Evolutionary conservation across 1,284 basidiomycete species (phyloP).

Genomic region (Papiliotrema laurentii): DNA sequence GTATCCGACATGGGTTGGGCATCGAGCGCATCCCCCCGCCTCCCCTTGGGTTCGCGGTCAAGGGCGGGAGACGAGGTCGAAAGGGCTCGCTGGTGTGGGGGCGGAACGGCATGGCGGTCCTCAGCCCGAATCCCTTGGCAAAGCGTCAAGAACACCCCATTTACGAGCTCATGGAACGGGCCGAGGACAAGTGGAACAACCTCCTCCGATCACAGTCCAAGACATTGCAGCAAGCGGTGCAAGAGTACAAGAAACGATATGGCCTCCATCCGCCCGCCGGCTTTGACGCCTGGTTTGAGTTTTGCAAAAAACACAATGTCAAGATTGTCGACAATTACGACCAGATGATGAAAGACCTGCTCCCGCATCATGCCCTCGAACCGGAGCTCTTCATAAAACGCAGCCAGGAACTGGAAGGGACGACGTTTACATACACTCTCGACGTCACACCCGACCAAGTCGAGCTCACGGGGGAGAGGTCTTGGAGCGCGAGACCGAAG

Average conservation of each 20-base stretch:
- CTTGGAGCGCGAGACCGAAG: slow-evolving; percentile 26
- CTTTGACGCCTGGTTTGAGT: slow-evolving; percentile 53
- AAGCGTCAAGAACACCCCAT: slow-evolving; percentile 36
- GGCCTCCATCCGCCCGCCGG: slow-evolving; percentile 48
- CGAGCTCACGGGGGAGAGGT: slow-evolving; percentile 27
- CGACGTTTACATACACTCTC: slow-evolving; percentile 37
- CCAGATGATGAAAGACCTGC: slow-evolving; percentile 42
- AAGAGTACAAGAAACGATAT: slow-evolving; percentile 58
- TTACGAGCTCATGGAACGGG: slow-evolving; percentile 47
- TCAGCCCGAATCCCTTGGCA: neutral
- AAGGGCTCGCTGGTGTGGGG: slow-evolving; percentile 11
- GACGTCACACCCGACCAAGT: slow-evolving; percentile 24
- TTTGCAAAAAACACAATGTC: slow-evolving; percentile 64
- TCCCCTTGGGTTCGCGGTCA: slow-evolving; percentile 36
- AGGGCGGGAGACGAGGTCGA: slow-evolving; percentile 28
- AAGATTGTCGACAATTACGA: slow-evolving; percentile 69
- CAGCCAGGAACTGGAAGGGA: slow-evolving; percentile 22
- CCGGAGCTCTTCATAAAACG: slow-evolving; percentile 36
- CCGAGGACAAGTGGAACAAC: slow-evolving; percentile 35
- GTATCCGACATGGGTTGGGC: slow-evolving; percentile 45
- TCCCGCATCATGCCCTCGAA: slow-evolving; percentile 43
- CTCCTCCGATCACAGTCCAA: slow-evolving; percentile 51
- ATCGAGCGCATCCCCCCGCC: slow-evolving; percentile 31
- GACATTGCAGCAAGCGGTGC: slow-evolving; percentile 55
- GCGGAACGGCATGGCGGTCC: slow-evolving; percentile 18